These are phyloP conservation scores for Kockiozyma suomiensis DNA, from an alignment of 805 yeast genomes.

Conservation along the genomic window DNA sequence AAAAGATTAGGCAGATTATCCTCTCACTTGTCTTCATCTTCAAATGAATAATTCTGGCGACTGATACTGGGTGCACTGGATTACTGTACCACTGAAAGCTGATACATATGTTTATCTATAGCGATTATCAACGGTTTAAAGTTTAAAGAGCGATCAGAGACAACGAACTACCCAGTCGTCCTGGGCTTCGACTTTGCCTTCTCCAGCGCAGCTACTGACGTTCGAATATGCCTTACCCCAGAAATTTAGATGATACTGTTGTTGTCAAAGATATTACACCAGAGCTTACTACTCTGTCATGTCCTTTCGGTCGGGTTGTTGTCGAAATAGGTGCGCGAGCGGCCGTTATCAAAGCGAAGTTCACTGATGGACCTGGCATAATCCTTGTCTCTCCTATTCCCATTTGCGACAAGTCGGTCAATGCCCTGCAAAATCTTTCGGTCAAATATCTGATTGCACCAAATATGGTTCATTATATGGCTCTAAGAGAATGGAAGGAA, in stretches of 20 bases:
- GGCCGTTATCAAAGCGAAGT: conserved; percentile 16
- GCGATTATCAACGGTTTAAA: too few relatives aligned
- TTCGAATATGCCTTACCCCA: conserved; percentile 3
- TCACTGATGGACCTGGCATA: conserved; percentile 14
- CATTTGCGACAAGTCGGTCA: background rate
- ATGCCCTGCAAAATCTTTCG: conserved; percentile 11
- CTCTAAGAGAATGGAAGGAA: conserved; percentile 55
- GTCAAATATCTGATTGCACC: conserved; percentile 55
- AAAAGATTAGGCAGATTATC: too few relatives aligned
- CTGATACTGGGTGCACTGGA: too few relatives aligned
- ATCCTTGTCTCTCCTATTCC: conserved; percentile 22
- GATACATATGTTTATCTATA: too few relatives aligned
- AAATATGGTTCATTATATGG: conserved; percentile 67
- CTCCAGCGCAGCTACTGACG: background rate
- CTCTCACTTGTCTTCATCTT: too few relatives aligned
- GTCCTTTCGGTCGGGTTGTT: conserved; percentile 11
- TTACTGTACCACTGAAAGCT: too few relatives aligned
- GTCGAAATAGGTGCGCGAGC: conserved; percentile 24
- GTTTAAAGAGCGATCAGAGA: too few relatives aligned
- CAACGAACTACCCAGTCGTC: too few relatives aligned
- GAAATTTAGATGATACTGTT: background rate
- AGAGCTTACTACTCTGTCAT: conserved; percentile 5
- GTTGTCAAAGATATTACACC: conserved; percentile 3
- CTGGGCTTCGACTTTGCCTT: background rate
- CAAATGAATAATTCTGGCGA: too few relatives aligned